Percentiles rank a stretch among this genome's conserved stretches.
Conservation (phyloP, 306 rosid species). For the Nissolia schottii region DNA sequence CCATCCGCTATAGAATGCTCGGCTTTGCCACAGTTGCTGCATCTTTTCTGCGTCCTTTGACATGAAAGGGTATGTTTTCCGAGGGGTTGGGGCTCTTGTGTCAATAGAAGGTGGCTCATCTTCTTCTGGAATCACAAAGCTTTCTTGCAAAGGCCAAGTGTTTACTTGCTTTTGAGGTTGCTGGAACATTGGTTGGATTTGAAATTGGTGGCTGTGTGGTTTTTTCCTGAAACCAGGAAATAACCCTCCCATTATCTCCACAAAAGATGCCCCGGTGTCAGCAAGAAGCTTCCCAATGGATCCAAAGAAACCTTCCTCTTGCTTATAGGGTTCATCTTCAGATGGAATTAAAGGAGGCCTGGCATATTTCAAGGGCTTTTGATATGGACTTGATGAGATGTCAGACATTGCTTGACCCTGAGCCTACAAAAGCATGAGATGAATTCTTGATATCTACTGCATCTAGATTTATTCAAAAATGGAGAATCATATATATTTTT, state of each 20-base stretch:
- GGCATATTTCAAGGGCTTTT: slow-evolving; percentile 54
- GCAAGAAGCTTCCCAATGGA: slow-evolving; percentile 70
- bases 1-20: slow-evolving; percentile 62
- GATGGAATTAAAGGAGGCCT: slow-evolving; percentile 82
- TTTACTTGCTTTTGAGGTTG: slow-evolving; percentile 45
- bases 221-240: slow-evolving; percentile 63
- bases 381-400: slow-evolving; percentile 45
- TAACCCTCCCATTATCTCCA: slow-evolving; percentile 67
- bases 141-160: slow-evolving; percentile 83
- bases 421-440: slow-evolving; percentile 44
- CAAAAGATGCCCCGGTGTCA: slow-evolving; percentile 51
- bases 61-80: slow-evolving; percentile 86
- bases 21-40: slow-evolving; percentile 65
- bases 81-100: slow-evolving; percentile 70
- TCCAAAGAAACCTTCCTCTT: slow-evolving; percentile 79
- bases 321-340: slow-evolving; percentile 68
- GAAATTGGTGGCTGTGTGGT: slow-evolving; percentile 39
- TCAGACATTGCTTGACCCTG: slow-evolving; percentile 25
- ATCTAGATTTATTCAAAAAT: not conserved
- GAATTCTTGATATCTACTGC: not conserved
- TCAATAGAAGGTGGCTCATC: slow-evolving; percentile 88
- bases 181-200: slow-evolving; percentile 34
- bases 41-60: slow-evolving; percentile 71
- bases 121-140: slow-evolving; percentile 73
- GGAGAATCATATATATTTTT: not conserved